Evolutionary conservation across 2,329 filamentous ascomycete species (phyloP).

Genomic region (Fonsecaea pedrosoi): DNA sequence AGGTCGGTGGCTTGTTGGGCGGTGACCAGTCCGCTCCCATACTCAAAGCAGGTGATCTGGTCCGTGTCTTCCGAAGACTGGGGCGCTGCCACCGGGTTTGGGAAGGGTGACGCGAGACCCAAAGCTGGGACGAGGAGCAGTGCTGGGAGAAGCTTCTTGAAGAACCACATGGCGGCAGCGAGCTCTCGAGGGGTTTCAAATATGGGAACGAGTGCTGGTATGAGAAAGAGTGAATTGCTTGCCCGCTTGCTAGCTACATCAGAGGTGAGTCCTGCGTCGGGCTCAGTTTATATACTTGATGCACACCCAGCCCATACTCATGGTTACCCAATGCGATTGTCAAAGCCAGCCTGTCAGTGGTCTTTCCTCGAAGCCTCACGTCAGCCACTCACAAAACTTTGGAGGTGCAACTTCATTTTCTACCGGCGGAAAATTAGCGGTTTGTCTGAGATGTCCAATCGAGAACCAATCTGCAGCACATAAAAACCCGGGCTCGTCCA

Average conservation of each 20-base stretch:
- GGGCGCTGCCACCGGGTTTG: not conserved
- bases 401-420: constrained; percentile 3
- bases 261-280: not conserved
- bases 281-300: constrained; percentile 1
- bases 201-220: constrained; percentile 2
- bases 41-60: constrained; percentile 20
- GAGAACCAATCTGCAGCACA: not conserved
- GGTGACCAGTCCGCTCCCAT: constrained; percentile 11
- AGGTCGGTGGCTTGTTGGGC: constrained; percentile 14
- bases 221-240: not conserved
- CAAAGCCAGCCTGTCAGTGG: not conserved
- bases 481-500: not conserved
- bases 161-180: constrained; percentile 9
- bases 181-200: not conserved
- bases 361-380: constrained; percentile 10
- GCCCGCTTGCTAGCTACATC: not conserved
- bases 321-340: not conserved
- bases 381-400: constrained; percentile 18
- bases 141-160: constrained; percentile 7
- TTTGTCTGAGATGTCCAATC: not conserved
- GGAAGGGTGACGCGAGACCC: constrained; percentile 1
- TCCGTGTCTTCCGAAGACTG: constrained; percentile 12
- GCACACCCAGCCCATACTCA: not conserved
- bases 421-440: constrained; percentile 16
- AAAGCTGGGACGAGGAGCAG: constrained; percentile 14